A percentile compares a stretch with the other conserved stretches of the same genome.
Conservation (phyloP, 2,329 filamentous ascomycete species). For the Verticillium alfalfae region DNA sequence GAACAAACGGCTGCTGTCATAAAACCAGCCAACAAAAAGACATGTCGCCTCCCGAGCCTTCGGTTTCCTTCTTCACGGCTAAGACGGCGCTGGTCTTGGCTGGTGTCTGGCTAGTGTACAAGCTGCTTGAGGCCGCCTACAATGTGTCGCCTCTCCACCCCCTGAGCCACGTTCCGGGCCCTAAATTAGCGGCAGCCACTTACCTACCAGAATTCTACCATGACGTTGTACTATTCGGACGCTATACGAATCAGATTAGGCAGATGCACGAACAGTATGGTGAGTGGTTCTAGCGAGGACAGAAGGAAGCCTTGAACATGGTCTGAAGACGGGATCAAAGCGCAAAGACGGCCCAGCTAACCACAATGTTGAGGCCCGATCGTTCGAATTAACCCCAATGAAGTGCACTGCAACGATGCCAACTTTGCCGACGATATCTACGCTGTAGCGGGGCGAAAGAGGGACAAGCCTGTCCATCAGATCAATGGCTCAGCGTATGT, state of each 20-base stretch:
- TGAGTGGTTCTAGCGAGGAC: constrained; percentile 4
- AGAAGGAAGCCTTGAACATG: no score
- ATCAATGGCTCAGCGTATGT: constrained; percentile 8
- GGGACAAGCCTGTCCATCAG: constrained; percentile 8
- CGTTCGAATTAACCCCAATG: constrained; percentile 31
- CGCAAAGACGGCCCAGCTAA: background rate
- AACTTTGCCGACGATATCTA: constrained; percentile 32
- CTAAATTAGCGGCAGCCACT: constrained; percentile 25
- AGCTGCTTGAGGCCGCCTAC: constrained; percentile 20
- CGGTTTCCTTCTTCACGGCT: background rate
- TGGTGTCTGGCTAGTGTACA: constrained; percentile 21
- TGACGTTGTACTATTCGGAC: constrained; percentile 26
- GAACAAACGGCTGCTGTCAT: constrained; percentile 8
- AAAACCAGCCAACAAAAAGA: constrained; percentile 10
- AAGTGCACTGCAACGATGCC: constrained; percentile 29
- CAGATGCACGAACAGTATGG: constrained; percentile 31
- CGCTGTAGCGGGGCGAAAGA: constrained; percentile 11
- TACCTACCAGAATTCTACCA: constrained; percentile 31
- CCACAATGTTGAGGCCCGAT: constrained; percentile 20
- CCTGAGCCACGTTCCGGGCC: constrained; percentile 28
- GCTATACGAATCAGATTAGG: constrained; percentile 25
- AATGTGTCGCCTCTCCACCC: constrained; percentile 33
- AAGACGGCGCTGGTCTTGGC: constrained; percentile 7
- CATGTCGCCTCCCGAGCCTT: background rate
- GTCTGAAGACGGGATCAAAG: background rate